Percentiles rank a stretch among this genome's conserved stretches.
Conservation (phyloP, 805 yeast species). For the Nakazawaea molendinolei region DNA sequence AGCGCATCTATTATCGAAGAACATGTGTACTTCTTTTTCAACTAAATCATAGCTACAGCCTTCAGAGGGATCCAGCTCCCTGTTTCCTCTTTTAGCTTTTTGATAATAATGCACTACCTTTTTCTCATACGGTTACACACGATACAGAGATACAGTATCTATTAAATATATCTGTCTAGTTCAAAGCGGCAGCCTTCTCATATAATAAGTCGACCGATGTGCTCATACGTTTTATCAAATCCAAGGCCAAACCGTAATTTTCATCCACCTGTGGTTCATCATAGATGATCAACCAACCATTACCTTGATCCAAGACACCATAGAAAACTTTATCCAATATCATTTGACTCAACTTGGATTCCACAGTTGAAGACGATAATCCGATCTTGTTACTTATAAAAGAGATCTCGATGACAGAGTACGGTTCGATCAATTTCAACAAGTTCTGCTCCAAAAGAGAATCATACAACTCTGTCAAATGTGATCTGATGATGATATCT, state of each 20-base stretch:
- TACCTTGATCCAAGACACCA: slow-evolving; percentile 97
- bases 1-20: no score
- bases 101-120: no score
- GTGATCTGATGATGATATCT: slow-evolving; percentile 85
- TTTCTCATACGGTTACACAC: no score
- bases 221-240: slow-evolving; percentile 80
- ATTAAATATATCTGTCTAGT: slow-evolving; percentile 26
- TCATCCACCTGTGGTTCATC: slow-evolving; percentile 86
- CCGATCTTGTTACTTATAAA: slow-evolving; percentile 88
- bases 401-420: slow-evolving; percentile 88
- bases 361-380: slow-evolving; percentile 79
- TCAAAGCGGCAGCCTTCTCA: slow-evolving; percentile 85
- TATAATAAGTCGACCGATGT: slow-evolving; percentile 84
- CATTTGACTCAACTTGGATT: slow-evolving; percentile 94
- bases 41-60: no score
- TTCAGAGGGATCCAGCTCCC: no score
- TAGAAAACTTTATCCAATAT: slow-evolving; percentile 90
- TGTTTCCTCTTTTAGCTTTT: no score
- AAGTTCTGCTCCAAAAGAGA: slow-evolving; percentile 88
- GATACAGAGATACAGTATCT: no score
- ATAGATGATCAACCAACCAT: slow-evolving; percentile 92
- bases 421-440: slow-evolving; percentile 92
- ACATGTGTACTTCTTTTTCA: no score
- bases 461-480: slow-evolving; percentile 88
- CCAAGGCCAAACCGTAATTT: slow-evolving; percentile 81